Evolutionary conservation across 768 basidiomycete genomes (phyloP), one percentile per base, ranked within the genome.

Genomic region (Tephrocybe rancida): DNA sequence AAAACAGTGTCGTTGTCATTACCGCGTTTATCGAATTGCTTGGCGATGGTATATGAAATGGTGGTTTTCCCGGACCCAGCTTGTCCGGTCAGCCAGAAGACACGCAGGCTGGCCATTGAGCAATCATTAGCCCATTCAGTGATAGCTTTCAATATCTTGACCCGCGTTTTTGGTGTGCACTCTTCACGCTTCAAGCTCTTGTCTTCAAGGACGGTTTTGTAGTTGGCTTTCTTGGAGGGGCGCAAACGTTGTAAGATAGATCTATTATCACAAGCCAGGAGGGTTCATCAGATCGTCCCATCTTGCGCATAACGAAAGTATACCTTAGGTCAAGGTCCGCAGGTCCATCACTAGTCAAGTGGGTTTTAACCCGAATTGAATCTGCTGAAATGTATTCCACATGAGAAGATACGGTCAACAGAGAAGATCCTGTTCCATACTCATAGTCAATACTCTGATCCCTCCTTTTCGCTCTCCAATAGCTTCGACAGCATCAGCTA

Each of bases 81-180:
- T 7, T 32, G 46, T 8, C 53, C 53, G 22, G 19, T 44, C 3
- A 52, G 46, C 47, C 51, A 57, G 22, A 49, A 49, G 19, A 57
- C 19, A 1, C 56, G 52, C 32, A 55, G 50, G 38, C 56, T 57
- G n/a, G 48, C 56, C 1, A 41, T 19, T 10, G 61, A 60, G 18
- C 43, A 44, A 27, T 64, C 44, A 5, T 61, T 55, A 8, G 60
- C 67, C 69, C 67, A 70, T 22, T 35, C 21, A 4, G 22, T 34
- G 19, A 68, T 64, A 1, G 57, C 35, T 16, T 57, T 22, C 19
- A 66, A 48, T 14, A 68, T 65, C 13, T 44, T 3, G 41, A 64
- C 61, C 21, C 67, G 63, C 3, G 67, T 69, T 56, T 60, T 62
- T 8, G 48, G 54, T 18, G 64, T 66, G 52, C 68, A 70, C 4